phyloP scores from a whole-genome alignment of 345 rosid genomes.

The Rhodomyrtus tomentosa region DNA sequence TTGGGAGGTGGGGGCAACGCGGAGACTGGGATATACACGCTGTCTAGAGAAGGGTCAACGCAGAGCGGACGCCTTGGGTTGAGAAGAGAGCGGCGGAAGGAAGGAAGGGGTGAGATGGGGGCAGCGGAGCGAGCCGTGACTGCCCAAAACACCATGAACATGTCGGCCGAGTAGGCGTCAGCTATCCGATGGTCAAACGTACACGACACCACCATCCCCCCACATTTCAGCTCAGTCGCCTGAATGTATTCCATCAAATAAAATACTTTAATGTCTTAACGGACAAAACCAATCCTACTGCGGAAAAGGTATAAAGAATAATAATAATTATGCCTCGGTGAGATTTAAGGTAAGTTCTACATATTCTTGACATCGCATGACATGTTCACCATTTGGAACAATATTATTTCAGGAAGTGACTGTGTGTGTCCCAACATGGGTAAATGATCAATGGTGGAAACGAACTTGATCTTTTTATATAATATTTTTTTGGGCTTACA shows the following conservation, averaged over 20 bases:
- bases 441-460: background rate
- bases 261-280: background rate
- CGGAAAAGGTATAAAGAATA: background rate
- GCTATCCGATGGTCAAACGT: constrained; percentile 68
- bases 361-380: background rate
- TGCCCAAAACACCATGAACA: constrained; percentile 70
- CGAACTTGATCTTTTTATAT: background rate
- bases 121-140: constrained; percentile 25
- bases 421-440: background rate
- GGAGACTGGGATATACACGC: constrained; percentile 40
- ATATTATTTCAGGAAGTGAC: background rate
- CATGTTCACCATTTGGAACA: background rate
- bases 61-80: constrained; percentile 34
- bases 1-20: constrained; percentile 28
- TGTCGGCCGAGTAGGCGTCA: constrained; percentile 60
- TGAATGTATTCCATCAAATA: background rate
- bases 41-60: constrained; percentile 22
- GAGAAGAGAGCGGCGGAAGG: constrained; percentile 41
- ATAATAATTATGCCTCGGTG: no score
- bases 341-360: background rate
- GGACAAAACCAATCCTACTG: background rate
- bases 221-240: constrained; percentile 58
- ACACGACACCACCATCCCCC: constrained; percentile 53
- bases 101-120: constrained; percentile 35
- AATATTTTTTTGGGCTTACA: background rate